Conservation (phyloP, 805 yeast species). For the Zygotorulaspora sp. region DNA sequence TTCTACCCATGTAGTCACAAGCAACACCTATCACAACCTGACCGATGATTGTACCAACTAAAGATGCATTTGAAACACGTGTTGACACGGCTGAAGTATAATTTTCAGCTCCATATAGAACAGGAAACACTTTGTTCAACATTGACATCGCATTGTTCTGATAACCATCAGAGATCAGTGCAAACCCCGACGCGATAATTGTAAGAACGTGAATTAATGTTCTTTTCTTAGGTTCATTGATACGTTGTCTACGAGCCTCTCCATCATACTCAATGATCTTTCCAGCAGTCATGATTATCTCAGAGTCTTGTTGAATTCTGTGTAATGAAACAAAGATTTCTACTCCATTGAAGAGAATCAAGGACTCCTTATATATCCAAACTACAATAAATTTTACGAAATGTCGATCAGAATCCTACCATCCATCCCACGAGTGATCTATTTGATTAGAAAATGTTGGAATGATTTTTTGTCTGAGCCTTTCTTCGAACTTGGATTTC, state of each 20-base stretch:
- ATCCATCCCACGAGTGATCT: too few species aligned
- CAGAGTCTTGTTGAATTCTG: too few species aligned
- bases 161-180: conserved; percentile 73
- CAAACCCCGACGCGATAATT: conserved; percentile 52
- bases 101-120: conserved; percentile 34
- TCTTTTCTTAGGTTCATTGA: conserved; percentile 10
- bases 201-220: conserved; percentile 13
- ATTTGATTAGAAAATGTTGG: too few species aligned
- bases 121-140: conserved; percentile 54
- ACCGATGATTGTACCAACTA: conserved; percentile 68
- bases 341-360: too few species aligned
- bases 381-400: too few species aligned
- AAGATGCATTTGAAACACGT: conserved; percentile 61
- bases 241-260: conserved; percentile 8
- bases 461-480: too few species aligned
- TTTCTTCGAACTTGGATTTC: too few species aligned
- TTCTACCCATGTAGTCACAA: conserved; percentile 64
- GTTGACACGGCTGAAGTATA: conserved; percentile 50
- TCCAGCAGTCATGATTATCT: conserved; percentile 1
- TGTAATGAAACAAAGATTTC: too few species aligned
- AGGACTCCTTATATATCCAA: too few species aligned
- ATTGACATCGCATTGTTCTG: conserved; percentile 72
- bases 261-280: conserved; percentile 9
- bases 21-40: conserved; percentile 61
- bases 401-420: too few species aligned